A percentile compares a stretch with the other conserved stretches of the same genome.
Conservation (phyloP, 306 rosid species). For the Rubus idaeus region DNA sequence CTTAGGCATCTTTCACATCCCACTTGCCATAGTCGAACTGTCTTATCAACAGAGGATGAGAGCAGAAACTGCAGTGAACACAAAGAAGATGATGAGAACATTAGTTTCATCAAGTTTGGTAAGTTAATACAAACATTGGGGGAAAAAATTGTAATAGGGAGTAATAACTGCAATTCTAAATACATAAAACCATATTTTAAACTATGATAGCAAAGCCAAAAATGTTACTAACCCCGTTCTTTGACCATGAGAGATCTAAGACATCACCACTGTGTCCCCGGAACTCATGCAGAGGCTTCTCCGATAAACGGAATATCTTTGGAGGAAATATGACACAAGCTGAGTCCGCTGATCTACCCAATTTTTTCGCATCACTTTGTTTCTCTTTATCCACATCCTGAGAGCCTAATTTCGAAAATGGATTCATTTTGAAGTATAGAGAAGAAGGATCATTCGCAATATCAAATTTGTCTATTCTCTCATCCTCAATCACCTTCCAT, state of each 20-base stretch:
- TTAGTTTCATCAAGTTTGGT: constrained; percentile 18
- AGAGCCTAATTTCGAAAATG: constrained; percentile 45
- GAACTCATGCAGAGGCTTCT: constrained; percentile 74
- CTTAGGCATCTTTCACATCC: constrained; percentile 60
- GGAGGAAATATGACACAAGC: constrained; percentile 78
- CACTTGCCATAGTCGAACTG: constrained; percentile 86
- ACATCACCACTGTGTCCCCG: constrained; percentile 66
- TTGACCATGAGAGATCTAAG: constrained; percentile 88
- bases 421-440: constrained; percentile 62
- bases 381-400: constrained; percentile 49
- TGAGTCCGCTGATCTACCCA: constrained; percentile 54
- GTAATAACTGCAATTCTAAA: not conserved
- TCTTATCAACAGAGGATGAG: constrained; percentile 82
- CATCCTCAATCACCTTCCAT: constrained; percentile 75
- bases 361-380: constrained; percentile 33
- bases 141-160: not conserved
- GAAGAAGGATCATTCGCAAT: constrained; percentile 58
- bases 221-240: constrained; percentile 62
- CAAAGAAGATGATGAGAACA: constrained; percentile 8
- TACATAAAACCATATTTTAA: not conserved
- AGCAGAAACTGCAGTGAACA: constrained; percentile 59
- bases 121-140: constrained; percentile 1
- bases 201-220: not conserved
- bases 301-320: constrained; percentile 57
- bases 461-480: constrained; percentile 44